Base-by-base conservation (phyloP, 2,329 filamentous ascomycete species). In the Drechmeria coniospora region DNA sequence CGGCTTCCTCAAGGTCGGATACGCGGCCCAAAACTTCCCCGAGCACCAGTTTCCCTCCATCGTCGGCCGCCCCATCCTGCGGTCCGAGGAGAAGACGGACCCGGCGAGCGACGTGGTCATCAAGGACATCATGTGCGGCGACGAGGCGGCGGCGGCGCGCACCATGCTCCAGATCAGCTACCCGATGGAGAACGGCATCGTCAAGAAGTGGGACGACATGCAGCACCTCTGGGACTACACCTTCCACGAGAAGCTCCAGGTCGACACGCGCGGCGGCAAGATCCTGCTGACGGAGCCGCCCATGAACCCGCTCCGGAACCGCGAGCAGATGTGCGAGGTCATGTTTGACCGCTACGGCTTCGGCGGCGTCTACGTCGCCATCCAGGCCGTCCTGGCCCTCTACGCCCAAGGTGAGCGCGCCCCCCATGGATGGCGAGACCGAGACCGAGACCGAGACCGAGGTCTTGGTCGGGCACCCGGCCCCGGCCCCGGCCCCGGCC, bases 161-260 rank as follows among this genome's bases (percentile, higher is more conserved):
- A 93, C 81, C 36, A 93, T 94, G 84, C 74, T 98, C 35, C 90
- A 98, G 57, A 92, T 98, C 50, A 92, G 79, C 56, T 98, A 98
- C 54, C 90, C 90, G 43, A 98, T 98, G 90, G 90, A 98, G 58
- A 98, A 98, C 54, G 90, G 90, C 46, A 95, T 98, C 47, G 84
- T 98, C 42, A 95, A 94, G 71, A 86, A 84, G 51, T 98, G 90
- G 90, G 90, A 98, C 44, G 90, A 98, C 56, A 98, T 98, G 90
- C 82, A 93, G 63, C 87, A 95, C 51, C 75, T 98, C 31, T 98
- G 90, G 90, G 87, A 98, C 61, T 95, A 92, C 56, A 98, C 90
- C 15, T 98, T 98, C 56, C 78, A 72, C 57, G 87, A 98, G 55
- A 95, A 95, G 72, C 81, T 98, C 72, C 74, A 84, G 56, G 65